Conservation (phyloP, 1,284 basidiomycete species). For the Agroathelia rolfsii region DNA sequence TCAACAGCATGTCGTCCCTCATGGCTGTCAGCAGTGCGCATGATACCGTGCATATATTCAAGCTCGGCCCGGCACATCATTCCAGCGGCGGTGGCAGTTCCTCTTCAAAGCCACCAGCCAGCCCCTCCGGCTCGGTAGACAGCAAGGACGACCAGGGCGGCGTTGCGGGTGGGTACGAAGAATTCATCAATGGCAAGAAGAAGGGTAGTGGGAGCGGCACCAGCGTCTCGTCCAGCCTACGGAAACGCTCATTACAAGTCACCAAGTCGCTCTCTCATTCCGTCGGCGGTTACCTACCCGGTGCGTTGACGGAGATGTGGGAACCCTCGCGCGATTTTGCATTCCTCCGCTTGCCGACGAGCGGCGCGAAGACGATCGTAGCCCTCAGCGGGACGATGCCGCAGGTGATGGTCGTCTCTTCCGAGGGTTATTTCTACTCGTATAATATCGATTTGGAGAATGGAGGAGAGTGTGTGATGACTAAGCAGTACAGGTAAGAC, state of each 20-base stretch:
- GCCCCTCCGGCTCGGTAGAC: conserved; percentile 57
- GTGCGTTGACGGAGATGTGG: conserved; percentile 92
- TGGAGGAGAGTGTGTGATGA: conserved; percentile 90
- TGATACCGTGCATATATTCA: conserved; percentile 97
- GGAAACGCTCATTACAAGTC: conserved; percentile 66
- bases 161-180: conserved; percentile 66
- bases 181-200: conserved; percentile 65
- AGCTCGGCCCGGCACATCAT: conserved; percentile 39
- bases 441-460: conserved; percentile 95
- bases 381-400: conserved; percentile 85
- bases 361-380: conserved; percentile 74
- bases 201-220: conserved; percentile 26
- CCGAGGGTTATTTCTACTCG: conserved; percentile 91
- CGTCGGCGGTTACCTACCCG: conserved; percentile 86
- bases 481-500: conserved; percentile 81
- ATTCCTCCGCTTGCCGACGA: conserved; percentile 78
- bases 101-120: conserved; percentile 26
- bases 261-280: conserved; percentile 75
- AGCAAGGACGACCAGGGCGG: conserved; percentile 42
- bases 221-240: conserved; percentile 33
- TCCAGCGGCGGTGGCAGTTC: conserved; percentile 1
- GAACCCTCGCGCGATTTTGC: conserved; percentile 95
- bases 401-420: conserved; percentile 94
- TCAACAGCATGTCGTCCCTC: conserved; percentile 78
- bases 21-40: conserved; percentile 88